Evolutionary conservation across 2,329 filamentous ascomycete species (phyloP), one percentile per base, ranked within the genome.

Genomic region (Calonectria pauciramosa): DNA sequence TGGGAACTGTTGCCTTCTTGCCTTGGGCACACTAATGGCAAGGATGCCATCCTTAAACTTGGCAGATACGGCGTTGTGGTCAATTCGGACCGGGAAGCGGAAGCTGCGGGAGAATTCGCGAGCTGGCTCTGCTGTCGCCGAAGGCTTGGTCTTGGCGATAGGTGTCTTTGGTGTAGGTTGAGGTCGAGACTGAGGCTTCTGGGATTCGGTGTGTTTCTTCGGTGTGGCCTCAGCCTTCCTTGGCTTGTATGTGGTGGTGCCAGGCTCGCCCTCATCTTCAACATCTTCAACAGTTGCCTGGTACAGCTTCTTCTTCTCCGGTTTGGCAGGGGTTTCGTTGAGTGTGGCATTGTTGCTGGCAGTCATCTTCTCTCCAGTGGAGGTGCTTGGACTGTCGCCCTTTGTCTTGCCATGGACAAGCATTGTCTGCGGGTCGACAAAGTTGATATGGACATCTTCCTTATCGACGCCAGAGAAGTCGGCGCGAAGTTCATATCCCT

Each of bases 391-490:
- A 84, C 91, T 90, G 77, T 87, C 87, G 78, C 92, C 90, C 85
- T 96, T 94, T 70, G 92, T 89, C 77, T 89, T 91, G 81, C 95
- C 95, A 72, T 91, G 91, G 83, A 97, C 88, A 76, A 91, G 89
- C 52, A 96, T 86, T 23, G 94, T 96, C 86, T 94, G 93, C 47
- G 90, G 88, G 82, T 96, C 94, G 73, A 91, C 93, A 88, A 96
- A 96, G 82, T 96, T 94, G 82, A 96, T 94, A 82, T 90, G 88
- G 81, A 97, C 87, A 81, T 96, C 88, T 79, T 94, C 92, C 86
- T 95, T 94, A 76, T 91, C 90, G 79, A 96, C 88, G 70, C 94
- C 95, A 0, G 94, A 93, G 7, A 96, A 91, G 85, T 96, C 94
- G 80, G 94, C 95, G 80, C 96, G 91, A n/a, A 96, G 92, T 85